Base-by-base conservation (phyloP, 108 stramenopile genomes). In the Fragilaria crotonensis region DNA sequence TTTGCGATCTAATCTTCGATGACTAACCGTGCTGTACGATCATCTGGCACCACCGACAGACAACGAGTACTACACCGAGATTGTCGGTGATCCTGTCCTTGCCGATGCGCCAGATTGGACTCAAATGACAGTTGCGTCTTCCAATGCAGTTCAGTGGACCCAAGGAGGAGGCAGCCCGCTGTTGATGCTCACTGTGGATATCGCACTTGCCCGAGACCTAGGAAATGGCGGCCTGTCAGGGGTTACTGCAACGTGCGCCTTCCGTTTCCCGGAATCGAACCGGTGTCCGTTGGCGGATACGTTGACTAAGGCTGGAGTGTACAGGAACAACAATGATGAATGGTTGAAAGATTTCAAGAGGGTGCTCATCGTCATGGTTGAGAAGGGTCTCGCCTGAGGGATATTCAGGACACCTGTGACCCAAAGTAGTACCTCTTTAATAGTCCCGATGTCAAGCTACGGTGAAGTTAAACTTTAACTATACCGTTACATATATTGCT, bases 141-240 rank as follows among this genome's bases (percentile, higher is more conserved):
- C 17, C 53, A 48, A 11, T 18, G 30, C 0, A 69, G n/a, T 79
- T 46, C 79, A 7, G 36, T 41, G 11, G 7, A 11, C 36, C 7
- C 36, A 41, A 41, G 36, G 36, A 41, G 36, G 14, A 11, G 36
- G 14, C 14, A 41, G 11, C 7, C 36, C 36, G 14, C 7, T 70
- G 20, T 53, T 62, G 14, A 68, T 71, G 70, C 33, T 71, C 27
- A 71, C 71, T 45, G 47, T 55, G 5, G 75, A 76, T 28, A 63
- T 76, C 32, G 66, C 70, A 2, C 54, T 76, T 36, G 75, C 62
- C 25, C 53, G 75, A 19, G 66, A 71, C 33, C 33, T 76, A 0
- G 29, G 44, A 7, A 59, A 60, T 21, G 49, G 47, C 30, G 54
- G 44, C 14, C 32, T 29, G 32, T 21, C 47, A 33, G 19, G 21